phyloP scores from a whole-genome alignment of 257 asterid genomes.

The Plantago major region DNA sequence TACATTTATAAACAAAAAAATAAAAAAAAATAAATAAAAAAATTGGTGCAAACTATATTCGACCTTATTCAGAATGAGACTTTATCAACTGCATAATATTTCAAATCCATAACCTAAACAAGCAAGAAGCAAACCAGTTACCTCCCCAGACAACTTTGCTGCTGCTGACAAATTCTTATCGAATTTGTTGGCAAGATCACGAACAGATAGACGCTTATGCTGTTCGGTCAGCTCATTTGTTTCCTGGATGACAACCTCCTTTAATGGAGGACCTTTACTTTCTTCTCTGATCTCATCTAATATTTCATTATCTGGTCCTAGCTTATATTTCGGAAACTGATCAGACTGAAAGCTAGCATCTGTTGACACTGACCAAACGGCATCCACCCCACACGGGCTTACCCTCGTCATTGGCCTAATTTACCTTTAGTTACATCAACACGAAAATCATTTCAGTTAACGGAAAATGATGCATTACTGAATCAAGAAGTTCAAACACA shows the following conservation, averaged over 20 bases:
- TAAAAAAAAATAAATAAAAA: too few relatives aligned
- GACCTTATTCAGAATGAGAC: too few relatives aligned
- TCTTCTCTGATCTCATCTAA: slow-evolving; percentile 73
- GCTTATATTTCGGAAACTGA: slow-evolving; percentile 77
- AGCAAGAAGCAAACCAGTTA: slow-evolving; percentile 1
- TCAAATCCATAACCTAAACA: background rate
- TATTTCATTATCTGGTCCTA: slow-evolving; percentile 82
- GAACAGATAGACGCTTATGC: slow-evolving; percentile 88
- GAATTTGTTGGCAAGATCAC: slow-evolving; percentile 91
- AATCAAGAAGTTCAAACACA: background rate
- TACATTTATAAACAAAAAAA: too few relatives aligned
- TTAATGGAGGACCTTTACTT: slow-evolving; percentile 69
- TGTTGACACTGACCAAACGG: slow-evolving; percentile 55
- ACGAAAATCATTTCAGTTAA: background rate
- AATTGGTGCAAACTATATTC: too few relatives aligned
- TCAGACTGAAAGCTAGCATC: slow-evolving; percentile 67
- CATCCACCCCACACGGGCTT: slow-evolving; percentile 68
- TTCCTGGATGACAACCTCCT: slow-evolving; percentile 77
- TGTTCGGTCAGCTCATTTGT: slow-evolving; percentile 65
- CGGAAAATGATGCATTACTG: background rate
- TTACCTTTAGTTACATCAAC: slow-evolving; percentile 23
- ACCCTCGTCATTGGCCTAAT: slow-evolving; percentile 72
- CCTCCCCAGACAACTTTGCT: slow-evolving; percentile 92
- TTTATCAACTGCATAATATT: too few relatives aligned
- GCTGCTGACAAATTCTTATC: slow-evolving; percentile 97